These are phyloP conservation scores for Iris pallida DNA, from an alignment of 116 monocot species.

Conservation along the genomic window DNA sequence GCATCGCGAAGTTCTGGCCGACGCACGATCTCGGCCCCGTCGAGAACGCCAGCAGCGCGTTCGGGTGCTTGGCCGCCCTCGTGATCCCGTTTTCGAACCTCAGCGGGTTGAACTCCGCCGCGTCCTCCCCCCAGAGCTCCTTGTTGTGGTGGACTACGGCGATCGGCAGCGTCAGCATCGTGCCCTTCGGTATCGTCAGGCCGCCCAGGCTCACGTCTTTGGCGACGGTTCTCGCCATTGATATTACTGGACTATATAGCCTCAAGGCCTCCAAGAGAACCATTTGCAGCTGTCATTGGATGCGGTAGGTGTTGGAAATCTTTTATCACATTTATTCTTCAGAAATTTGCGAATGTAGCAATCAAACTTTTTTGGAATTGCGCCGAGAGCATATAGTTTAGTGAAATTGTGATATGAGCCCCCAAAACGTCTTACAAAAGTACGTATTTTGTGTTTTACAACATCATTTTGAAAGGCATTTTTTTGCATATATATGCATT, in stretches of 20 bases:
- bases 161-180: constrained; percentile 25
- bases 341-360: too few species aligned
- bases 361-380: too few species aligned
- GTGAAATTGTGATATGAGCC: too few species aligned
- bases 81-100: constrained; percentile 55
- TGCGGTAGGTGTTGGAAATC: too few species aligned
- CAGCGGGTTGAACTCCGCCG: constrained; percentile 49
- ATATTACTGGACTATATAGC: constrained; percentile 41
- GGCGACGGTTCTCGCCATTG: constrained; percentile 15
- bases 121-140: constrained; percentile 61
- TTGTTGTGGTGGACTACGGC: constrained; percentile 38
- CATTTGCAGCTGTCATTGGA: constrained; percentile 37
- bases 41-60: constrained; percentile 45
- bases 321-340: too few species aligned
- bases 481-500: too few species aligned
- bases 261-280: constrained; percentile 50
- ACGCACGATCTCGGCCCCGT: constrained; percentile 58
- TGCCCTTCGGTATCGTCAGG: constrained; percentile 35
- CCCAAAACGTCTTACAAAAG: too few species aligned
- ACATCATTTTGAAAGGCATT: too few species aligned
- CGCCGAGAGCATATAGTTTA: too few species aligned
- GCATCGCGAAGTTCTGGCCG: constrained; percentile 64
- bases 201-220: constrained; percentile 43
- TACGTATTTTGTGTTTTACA: too few species aligned
- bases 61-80: constrained; percentile 52